These are phyloP conservation scores for Trifolium repens DNA, from an alignment of 306 rosid genomes.

Conservation along the genomic window DNA sequence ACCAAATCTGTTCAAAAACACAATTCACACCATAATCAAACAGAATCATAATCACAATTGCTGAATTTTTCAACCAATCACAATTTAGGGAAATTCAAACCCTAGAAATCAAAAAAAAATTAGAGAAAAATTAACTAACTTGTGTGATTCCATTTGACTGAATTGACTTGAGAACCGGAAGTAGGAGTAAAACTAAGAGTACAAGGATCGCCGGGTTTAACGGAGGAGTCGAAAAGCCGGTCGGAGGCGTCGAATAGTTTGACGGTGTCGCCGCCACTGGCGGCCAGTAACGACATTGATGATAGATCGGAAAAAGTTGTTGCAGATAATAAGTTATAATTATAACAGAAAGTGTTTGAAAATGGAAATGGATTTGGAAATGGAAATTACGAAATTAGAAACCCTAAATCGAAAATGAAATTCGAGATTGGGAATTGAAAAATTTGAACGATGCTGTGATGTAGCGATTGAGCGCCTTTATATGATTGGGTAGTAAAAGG, in stretches of 20 bases:
- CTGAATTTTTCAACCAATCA: not conserved
- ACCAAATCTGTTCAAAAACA: constrained; percentile 71
- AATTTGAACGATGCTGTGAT: not conserved
- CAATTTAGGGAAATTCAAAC: constrained; percentile 31
- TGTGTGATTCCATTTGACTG: constrained; percentile 97
- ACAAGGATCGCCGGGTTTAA: constrained; percentile 86
- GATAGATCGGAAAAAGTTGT: constrained; percentile 63
- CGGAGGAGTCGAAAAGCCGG: constrained; percentile 85
- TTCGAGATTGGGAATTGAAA: not conserved
- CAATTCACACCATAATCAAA: constrained; percentile 29
- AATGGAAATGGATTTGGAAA: not conserved
- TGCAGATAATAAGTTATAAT: constrained; percentile 17
- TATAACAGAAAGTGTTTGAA: not conserved
- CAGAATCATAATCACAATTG: no score
- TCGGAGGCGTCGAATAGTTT: constrained; percentile 90
- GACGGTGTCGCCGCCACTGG: constrained; percentile 91
- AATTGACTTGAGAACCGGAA: constrained; percentile 78
- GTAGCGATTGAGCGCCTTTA: not conserved
- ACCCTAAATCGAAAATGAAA: not conserved
- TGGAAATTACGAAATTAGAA: constrained; percentile 8
- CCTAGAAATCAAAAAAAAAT: not conserved
- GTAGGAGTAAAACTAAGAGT: constrained; percentile 85
- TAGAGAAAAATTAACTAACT: constrained; percentile 56
- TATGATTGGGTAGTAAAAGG: not conserved
- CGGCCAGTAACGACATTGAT: constrained; percentile 78